A percentile compares a stretch with the other conserved stretches of the same genome.
Evolutionary conservation across 768 basidiomycete genomes (phyloP).

Genomic region (Neoboletus brunneissimus): DNA sequence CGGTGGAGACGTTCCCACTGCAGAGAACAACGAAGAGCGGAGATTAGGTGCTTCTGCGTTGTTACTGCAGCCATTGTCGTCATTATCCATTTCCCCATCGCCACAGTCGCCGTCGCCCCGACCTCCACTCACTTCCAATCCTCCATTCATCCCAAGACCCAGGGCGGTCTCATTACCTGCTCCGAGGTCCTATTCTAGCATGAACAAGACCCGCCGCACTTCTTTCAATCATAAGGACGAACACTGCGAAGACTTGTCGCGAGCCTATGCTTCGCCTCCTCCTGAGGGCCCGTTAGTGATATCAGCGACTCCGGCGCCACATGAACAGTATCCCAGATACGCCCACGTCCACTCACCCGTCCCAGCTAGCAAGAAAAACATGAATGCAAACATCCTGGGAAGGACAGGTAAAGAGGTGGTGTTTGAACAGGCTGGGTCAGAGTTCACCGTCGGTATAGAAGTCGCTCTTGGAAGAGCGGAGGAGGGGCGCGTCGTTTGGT

Average conservation of each 20-base stretch:
- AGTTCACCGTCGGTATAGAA: slow-evolving; percentile 30
- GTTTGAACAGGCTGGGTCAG: slow-evolving; percentile 28
- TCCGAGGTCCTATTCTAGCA: not conserved
- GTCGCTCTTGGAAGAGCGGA: slow-evolving; percentile 33
- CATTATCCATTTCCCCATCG: slow-evolving; percentile 13
- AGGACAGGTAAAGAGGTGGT: slow-evolving; percentile 20
- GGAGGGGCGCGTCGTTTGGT: slow-evolving; percentile 33
- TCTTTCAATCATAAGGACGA: slow-evolving; percentile 19
- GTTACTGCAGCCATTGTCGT: slow-evolving; percentile 28
- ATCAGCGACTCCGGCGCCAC: slow-evolving; percentile 12
- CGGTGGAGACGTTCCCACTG: not conserved
- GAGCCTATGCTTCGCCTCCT: slow-evolving; percentile 29
- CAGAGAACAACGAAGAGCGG: not conserved
- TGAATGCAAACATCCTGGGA: slow-evolving; percentile 9
- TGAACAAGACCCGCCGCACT: slow-evolving; percentile 13
- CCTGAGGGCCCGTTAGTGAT: slow-evolving; percentile 27
- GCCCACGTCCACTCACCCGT: slow-evolving; percentile 25
- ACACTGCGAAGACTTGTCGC: slow-evolving; percentile 30
- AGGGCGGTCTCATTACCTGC: slow-evolving; percentile 29
- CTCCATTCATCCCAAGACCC: slow-evolving; percentile 16
- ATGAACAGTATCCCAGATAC: slow-evolving; percentile 29
- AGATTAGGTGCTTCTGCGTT: slow-evolving; percentile 25
- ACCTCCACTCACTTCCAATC: slow-evolving; percentile 11
- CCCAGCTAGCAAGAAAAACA: slow-evolving; percentile 13
- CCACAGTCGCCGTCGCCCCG: slow-evolving; percentile 1